Percentiles rank a stretch among this genome's conserved stretches.
Evolutionary conservation across 2,329 filamentous ascomycete genomes (phyloP).

Genomic region (Pseudocercospora fuligena): DNA sequence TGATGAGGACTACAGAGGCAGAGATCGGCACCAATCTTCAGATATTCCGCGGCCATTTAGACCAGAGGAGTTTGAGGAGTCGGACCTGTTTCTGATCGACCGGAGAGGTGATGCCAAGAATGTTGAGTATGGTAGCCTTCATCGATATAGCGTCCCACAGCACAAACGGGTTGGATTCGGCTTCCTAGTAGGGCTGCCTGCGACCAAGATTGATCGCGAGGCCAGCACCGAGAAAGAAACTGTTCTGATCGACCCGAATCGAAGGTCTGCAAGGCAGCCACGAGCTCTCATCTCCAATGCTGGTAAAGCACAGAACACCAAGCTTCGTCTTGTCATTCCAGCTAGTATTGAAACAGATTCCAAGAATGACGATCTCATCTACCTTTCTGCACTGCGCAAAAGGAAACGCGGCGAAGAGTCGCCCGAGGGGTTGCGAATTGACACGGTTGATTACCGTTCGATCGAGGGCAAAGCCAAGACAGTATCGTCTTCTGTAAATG

Average conservation of each 20-base stretch:
- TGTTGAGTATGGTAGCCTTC: conserved; percentile 72
- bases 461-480: conserved; percentile 42
- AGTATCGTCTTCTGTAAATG: conserved; percentile 35
- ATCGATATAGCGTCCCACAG: conserved; percentile 71
- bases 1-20: neutral
- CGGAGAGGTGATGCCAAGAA: conserved; percentile 77
- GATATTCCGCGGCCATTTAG: neutral
- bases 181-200: conserved; percentile 69
- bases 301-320: conserved; percentile 8
- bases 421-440: conserved; percentile 14
- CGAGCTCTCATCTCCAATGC: conserved; percentile 25
- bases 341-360: neutral
- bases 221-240: conserved; percentile 55
- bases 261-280: conserved; percentile 6
- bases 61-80: conserved; percentile 30
- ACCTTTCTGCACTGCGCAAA: conserved; percentile 24
- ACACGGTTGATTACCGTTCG: conserved; percentile 44
- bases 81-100: conserved; percentile 66
- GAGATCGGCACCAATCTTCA: neutral
- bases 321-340: conserved; percentile 17
- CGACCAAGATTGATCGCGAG: conserved; percentile 70
- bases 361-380: conserved; percentile 26
- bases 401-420: conserved; percentile 26
- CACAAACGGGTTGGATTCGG: conserved; percentile 74
- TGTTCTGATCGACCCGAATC: conserved; percentile 8